Base-by-base conservation (phyloP, 352 stramenopile species). In the Nothophytophthora sp. region DNA sequence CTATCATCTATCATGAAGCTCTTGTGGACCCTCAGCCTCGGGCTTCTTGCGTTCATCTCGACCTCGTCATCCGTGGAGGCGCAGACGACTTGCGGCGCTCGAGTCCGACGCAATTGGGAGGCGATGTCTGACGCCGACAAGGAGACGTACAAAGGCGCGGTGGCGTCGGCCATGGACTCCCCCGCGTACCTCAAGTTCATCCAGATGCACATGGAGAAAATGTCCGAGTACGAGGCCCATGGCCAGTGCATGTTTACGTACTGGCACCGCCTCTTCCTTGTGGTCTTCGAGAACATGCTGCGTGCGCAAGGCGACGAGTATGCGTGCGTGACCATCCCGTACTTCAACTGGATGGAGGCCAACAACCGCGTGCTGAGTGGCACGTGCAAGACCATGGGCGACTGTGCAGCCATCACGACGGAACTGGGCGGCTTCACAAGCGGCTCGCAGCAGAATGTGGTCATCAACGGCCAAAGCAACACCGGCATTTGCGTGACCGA, bases 281-380 rank as follows among this genome's bases (percentile, higher is more conserved):
- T 70, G 0, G 73, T 33, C 15, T 91, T 79, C 51, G 81, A 91
- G 52, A 91, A 89, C 63, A 88, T 91, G 75, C 53, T 89, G 18
- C 77, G 81, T 20, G 55, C 29, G 3, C 61, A 81, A 20, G 67
- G 56, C 9, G 1, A 45, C 0, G 20, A 65, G 35, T 89, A 65
- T 24, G 71, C 63, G 11, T 89, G 78, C 34, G 48, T 89, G 22
- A 89, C 77, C 4, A 13, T 91, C 0, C 81, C 81, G 24, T 89
- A 86, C 59, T 91, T 68, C 71, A 77, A 91, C 65, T 86, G 63
- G 55, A 60, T 86, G 19, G 73, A 63, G 1, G 73, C 67, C 33
- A 52, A 82, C 41, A 69, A 50, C 33, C 54, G 51, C 4, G 51
- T 60, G 10, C 22, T 45, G 11, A 60, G 55, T 5, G 55, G 70